These are phyloP conservation scores for Penicillium sp. DNA, from an alignment of 2,329 filamentous ascomycete genomes.

Conservation along the genomic window DNA sequence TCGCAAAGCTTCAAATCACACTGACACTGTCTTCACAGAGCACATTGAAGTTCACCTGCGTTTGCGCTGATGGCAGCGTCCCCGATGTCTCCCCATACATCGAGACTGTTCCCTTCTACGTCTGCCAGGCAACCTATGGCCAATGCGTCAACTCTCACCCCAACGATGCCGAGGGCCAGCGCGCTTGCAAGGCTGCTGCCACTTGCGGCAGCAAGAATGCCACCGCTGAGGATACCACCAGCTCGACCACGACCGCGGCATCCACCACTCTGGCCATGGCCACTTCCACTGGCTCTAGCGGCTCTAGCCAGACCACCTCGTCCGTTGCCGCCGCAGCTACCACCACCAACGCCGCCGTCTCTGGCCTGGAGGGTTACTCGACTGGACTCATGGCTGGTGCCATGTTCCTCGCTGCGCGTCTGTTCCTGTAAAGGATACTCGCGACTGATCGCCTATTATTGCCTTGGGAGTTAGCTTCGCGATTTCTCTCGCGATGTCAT, in stretches of 20 bases:
- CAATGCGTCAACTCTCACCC: constrained; percentile 56
- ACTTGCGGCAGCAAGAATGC: constrained; percentile 61
- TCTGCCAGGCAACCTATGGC: constrained; percentile 61
- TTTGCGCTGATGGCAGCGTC: constrained; percentile 61
- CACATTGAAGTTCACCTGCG: constrained; percentile 62
- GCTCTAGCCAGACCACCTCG: constrained; percentile 31
- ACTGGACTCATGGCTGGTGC: constrained; percentile 59
- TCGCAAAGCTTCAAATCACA: neutral
- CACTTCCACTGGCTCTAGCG: constrained; percentile 40
- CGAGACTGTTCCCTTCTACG: constrained; percentile 65
- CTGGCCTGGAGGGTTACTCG: constrained; percentile 51
- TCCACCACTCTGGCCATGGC: constrained; percentile 37
- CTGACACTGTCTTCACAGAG: constrained; percentile 24
- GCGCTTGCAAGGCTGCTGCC: constrained; percentile 55
- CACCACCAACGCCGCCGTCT: constrained; percentile 52
- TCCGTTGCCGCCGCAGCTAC: constrained; percentile 37
- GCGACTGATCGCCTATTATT: neutral
- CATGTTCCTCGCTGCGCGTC: constrained; percentile 62
- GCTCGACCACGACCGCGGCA: constrained; percentile 29
- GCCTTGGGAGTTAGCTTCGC: constrained; percentile 9
- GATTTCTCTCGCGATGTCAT: constrained; percentile 15
- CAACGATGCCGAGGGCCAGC: constrained; percentile 54
- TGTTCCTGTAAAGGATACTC: constrained; percentile 58
- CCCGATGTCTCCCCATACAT: constrained; percentile 63
- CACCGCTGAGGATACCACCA: constrained; percentile 37